Percentiles rank a stretch among this genome's conserved stretches.
phyloP scores from a whole-genome alignment of 106 monocot species.

The Narthecium ossifragum region DNA sequence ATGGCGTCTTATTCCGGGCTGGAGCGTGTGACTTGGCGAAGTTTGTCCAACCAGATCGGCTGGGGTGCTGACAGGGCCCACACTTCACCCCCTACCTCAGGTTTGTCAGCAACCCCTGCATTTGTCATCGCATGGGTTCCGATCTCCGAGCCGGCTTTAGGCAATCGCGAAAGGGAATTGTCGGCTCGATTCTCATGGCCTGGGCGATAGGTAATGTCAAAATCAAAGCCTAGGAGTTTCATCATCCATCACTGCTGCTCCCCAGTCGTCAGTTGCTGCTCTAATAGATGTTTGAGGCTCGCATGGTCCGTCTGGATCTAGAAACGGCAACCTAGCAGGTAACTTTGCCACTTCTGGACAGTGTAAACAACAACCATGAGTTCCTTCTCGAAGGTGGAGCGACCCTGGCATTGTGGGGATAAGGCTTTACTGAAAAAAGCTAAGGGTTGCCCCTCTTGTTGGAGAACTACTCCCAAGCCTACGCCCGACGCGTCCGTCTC shows the following conservation, averaged over 20 bases:
- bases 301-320: too few species aligned
- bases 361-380: not conserved
- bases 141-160: not conserved
- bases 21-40: too few species aligned
- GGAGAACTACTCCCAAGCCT: not conserved
- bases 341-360: not conserved
- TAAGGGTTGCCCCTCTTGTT: not conserved
- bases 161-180: too few species aligned
- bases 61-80: not conserved
- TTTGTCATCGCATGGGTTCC: too few species aligned
- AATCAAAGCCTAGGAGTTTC: not conserved
- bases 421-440: constrained; percentile 1
- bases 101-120: too few species aligned
- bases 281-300: not conserved
- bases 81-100: too few species aligned
- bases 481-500: not conserved
- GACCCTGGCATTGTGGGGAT: not conserved
- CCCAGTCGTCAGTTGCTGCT: not conserved
- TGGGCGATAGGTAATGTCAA: not conserved
- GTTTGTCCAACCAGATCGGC: not conserved
- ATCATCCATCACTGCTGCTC: too few species aligned
- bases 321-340: too few species aligned
- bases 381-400: not conserved
- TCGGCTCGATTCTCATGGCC: not conserved
- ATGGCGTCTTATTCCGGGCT: not conserved